These are phyloP conservation scores for Raphanus hybrid DNA, from an alignment of 441 rosid genomes.

Conservation along the genomic window DNA sequence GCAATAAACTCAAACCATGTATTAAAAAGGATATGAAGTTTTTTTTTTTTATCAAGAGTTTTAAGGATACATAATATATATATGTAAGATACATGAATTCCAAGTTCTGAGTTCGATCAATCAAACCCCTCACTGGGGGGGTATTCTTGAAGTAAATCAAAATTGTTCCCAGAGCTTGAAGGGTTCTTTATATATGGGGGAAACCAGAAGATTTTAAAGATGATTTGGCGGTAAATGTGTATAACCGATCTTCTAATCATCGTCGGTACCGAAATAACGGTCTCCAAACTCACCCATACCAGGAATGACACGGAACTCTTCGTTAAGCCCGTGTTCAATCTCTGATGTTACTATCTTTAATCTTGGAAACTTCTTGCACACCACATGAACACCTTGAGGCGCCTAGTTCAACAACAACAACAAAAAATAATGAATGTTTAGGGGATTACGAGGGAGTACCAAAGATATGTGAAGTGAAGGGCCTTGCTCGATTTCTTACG, in stretches of 20 bases:
- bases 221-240: neutral
- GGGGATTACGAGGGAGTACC: neutral
- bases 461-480: slow-evolving; percentile 1
- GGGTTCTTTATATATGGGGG: slow-evolving; percentile 8
- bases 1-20: slow-evolving; percentile 15
- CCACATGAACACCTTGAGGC: slow-evolving; percentile 95
- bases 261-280: slow-evolving; percentile 93
- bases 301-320: slow-evolving; percentile 86
- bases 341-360: slow-evolving; percentile 91
- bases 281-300: slow-evolving; percentile 99
- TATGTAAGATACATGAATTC: slow-evolving; percentile 15
- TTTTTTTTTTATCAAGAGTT: neutral
- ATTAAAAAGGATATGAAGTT: slow-evolving; percentile 1
- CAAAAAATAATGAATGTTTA: no score
- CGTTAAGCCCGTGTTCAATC: slow-evolving; percentile 81
- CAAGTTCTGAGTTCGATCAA: slow-evolving; percentile 22
- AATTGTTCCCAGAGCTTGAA: slow-evolving; percentile 30
- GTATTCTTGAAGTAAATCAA: slow-evolving; percentile 21
- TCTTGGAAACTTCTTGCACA: slow-evolving; percentile 91
- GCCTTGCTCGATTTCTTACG: slow-evolving; percentile 49
- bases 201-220: neutral
- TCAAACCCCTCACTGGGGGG: slow-evolving; percentile 24
- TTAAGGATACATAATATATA: slow-evolving; percentile 18
- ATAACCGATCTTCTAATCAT: slow-evolving; percentile 55
- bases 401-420: no score